Percentiles rank a stretch among this genome's conserved stretches.
phyloP scores from a whole-genome alignment of 345 rosid genomes.

The Mangifera indica region DNA sequence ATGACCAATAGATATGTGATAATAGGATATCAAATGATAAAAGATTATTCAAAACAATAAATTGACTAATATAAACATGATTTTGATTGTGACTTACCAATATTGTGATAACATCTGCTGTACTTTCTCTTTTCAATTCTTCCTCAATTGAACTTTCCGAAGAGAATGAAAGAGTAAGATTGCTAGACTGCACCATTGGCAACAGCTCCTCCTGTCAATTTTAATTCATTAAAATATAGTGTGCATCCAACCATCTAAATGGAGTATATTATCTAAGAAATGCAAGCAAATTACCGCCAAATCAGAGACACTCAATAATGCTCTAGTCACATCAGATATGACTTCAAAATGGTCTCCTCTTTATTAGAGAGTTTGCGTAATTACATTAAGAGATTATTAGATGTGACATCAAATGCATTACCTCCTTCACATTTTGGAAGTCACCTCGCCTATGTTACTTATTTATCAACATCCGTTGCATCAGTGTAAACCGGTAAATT shows the following conservation, averaged over 20 bases:
- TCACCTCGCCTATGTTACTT: too few species aligned
- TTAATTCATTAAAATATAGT: constrained; percentile 8
- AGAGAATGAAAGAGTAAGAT: constrained; percentile 86
- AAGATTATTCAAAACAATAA: constrained; percentile 12
- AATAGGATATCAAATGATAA: not conserved
- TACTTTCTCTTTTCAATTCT: constrained; percentile 93
- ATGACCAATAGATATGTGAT: not conserved
- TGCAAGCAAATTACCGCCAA: constrained; percentile 2
- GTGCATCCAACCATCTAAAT: constrained; percentile 1
- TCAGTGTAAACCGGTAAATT: too few species aligned
- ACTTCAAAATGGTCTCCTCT: not conserved
- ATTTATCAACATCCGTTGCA: too few species aligned
- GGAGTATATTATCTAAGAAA: not conserved
- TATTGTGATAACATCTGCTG: constrained; percentile 84
- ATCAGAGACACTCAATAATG: not conserved
- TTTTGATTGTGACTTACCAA: constrained; percentile 43
- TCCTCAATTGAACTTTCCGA: constrained; percentile 98
- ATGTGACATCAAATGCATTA: too few species aligned
- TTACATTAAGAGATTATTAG: too few species aligned
- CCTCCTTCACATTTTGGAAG: too few species aligned
- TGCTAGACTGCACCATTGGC: constrained; percentile 63
- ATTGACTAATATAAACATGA: constrained; percentile 10
- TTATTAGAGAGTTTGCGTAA: constrained; percentile 4
- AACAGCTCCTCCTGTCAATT: constrained; percentile 67
- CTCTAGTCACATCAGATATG: not conserved